Base-by-base conservation (phyloP, 2,329 filamentous ascomycete species). In the Mycogone perniciosa region DNA sequence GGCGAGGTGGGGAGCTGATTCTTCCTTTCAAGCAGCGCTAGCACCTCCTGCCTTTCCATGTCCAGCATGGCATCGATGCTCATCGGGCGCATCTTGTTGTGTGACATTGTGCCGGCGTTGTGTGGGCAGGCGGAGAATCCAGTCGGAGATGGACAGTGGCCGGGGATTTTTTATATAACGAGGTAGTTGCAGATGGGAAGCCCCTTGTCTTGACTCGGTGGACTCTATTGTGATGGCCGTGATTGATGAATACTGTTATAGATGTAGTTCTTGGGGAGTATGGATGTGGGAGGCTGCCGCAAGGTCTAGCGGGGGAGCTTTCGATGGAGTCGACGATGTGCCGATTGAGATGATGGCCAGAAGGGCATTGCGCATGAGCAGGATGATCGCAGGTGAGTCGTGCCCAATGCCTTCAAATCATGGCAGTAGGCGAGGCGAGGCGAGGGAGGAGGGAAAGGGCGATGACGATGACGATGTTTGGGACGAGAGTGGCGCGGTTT, bases 61-160 rank as follows among this genome's bases (percentile, higher is more conserved):
- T 90, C 87, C 56, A 90, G 75, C 57, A 84, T 81, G 44, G 85
- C 80, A 70, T 89, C 87, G 62, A 91, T 80, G 62, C 86, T 89
- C 84, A 89, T 89, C 20, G 73, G 71, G 46, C 70, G 68, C 45
- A 63, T 62, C 47, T 60, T 56, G 34, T 60, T 56, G 35, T 55
- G 62, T 53, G 67, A 63, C 67, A 70, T 70, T 54, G 46, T 61
- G 59, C 49, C 48, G 52, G 41, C 31, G 7, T 13, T 33, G n/a
- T 33, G 33, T 27, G 44, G 6, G 6, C 7, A 43, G 31, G 6
- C 10, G 20, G 2, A 20, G 20, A 20, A 20, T 20, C 20, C 20
- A 20, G 20, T 20, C 20, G 20, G 20, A 20, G 20, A 20, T 20
- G 20, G 20, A 20, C 20, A 3, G 20, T 3, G 20, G 20, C 20